A percentile compares a stretch with the other conserved stretches of the same genome.
phyloP scores from a whole-genome alignment of 2,329 filamentous ascomycete species.

The Massarina eburnea region DNA sequence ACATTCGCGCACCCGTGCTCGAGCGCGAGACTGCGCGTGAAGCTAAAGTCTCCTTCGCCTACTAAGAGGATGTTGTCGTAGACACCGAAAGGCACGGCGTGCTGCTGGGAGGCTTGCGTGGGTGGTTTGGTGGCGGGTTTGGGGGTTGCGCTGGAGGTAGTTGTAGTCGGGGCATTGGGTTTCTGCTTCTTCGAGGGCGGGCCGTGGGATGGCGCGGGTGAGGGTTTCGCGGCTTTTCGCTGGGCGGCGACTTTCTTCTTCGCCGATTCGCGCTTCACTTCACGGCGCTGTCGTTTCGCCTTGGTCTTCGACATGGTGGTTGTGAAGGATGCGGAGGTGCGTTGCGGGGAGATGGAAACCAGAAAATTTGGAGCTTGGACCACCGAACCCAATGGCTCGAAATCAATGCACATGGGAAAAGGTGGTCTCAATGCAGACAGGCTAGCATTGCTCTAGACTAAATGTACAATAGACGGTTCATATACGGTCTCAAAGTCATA shows the following conservation, averaged over 20 bases:
- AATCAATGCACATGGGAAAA: no score
- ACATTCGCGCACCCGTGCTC: constrained; percentile 68
- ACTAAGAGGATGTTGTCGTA: constrained; percentile 72
- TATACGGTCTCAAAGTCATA: constrained; percentile 22
- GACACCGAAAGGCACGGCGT: constrained; percentile 67
- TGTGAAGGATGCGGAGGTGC: constrained; percentile 2
- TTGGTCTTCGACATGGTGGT: constrained; percentile 38
- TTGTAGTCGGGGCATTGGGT: constrained; percentile 7
- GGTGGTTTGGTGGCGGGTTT: constrained; percentile 16
- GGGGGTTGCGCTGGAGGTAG: constrained; percentile 11
- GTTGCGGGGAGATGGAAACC: constrained; percentile 25
- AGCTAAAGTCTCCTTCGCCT: constrained; percentile 80
- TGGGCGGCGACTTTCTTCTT: constrained; percentile 30
- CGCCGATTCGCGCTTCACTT: constrained; percentile 35
- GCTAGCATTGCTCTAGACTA: constrained; percentile 36
- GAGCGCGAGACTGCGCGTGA: constrained; percentile 66
- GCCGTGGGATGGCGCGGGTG: constrained; percentile 3
- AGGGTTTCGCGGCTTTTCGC: constrained; percentile 18
- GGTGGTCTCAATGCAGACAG: constrained; percentile 24
- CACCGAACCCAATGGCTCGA: no score
- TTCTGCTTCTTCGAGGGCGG: constrained; percentile 16
- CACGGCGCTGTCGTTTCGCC: constrained; percentile 35
- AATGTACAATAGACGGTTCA: constrained; percentile 34
- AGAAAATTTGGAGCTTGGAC: constrained; percentile 28
- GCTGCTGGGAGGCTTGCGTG: constrained; percentile 42